phyloP scores from a whole-genome alignment of 805 yeast genomes.

The Ogataea salicorniae region DNA sequence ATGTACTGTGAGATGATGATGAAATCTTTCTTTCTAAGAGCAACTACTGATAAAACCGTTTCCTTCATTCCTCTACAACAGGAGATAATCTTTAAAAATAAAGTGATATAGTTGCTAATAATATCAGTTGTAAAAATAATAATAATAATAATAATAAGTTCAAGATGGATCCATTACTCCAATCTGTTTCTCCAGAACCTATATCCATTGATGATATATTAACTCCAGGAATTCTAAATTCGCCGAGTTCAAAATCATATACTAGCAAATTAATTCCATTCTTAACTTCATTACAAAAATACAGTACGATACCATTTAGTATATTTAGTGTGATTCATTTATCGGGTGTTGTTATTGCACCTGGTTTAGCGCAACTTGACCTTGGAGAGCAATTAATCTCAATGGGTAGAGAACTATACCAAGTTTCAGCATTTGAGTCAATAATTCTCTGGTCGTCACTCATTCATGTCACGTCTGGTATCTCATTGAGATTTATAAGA shows the following conservation, averaged over 20 bases:
- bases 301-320: slow-evolving; percentile 53
- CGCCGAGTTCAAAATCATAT: slow-evolving; percentile 7
- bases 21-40: too few relatives aligned
- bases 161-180: neutral
- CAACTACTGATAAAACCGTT: too few relatives aligned
- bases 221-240: slow-evolving; percentile 13
- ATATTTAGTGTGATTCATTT: slow-evolving; percentile 56
- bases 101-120: neutral
- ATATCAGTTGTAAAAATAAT: too few relatives aligned
- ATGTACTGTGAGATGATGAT: too few relatives aligned
- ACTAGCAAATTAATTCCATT: slow-evolving; percentile 11
- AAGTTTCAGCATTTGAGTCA: slow-evolving; percentile 45
- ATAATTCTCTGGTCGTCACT: slow-evolving; percentile 42
- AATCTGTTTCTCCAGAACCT: slow-evolving; percentile 20
- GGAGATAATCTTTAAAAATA: too few relatives aligned
- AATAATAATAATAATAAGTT: too few relatives aligned
- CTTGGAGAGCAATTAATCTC: slow-evolving; percentile 51
- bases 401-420: slow-evolving; percentile 59
- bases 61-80: too few relatives aligned
- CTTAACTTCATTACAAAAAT: slow-evolving; percentile 41
- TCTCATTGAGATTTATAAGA: slow-evolving; percentile 38
- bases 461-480: slow-evolving; percentile 51
- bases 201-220: slow-evolving; percentile 9
- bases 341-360: slow-evolving; percentile 48
- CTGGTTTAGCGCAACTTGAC: slow-evolving; percentile 39